Evolutionary conservation across 345 rosid genomes (phyloP).

Genomic region (Brassica rapa): DNA sequence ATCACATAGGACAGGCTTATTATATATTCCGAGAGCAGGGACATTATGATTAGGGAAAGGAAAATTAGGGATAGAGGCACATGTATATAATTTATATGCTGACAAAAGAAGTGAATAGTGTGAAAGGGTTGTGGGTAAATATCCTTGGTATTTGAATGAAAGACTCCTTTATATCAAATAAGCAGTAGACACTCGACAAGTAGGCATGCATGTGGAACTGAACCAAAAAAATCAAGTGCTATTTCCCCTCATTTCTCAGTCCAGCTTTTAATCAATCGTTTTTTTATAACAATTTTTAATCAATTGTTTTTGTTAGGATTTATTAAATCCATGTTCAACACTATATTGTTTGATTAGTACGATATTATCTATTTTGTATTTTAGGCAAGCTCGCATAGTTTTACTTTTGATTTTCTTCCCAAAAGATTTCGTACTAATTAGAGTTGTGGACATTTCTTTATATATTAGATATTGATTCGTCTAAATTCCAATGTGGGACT

Average conservation of each 20-base stretch:
- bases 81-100: neutral
- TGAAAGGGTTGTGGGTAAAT: conserved; percentile 20
- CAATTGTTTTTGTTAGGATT: too few relatives aligned
- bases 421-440: too few relatives aligned
- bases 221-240: conserved; percentile 33
- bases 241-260: conserved; percentile 6
- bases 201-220: conserved; percentile 42
- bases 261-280: neutral
- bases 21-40: neutral
- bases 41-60: conserved; percentile 31
- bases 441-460: too few relatives aligned
- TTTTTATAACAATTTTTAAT: neutral
- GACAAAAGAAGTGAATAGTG: conserved; percentile 15
- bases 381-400: too few relatives aligned
- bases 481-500: too few relatives aligned
- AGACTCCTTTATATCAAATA: neutral
- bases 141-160: conserved; percentile 30
- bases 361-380: too few relatives aligned
- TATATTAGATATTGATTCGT: too few relatives aligned
- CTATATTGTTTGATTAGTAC: too few relatives aligned
- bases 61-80: conserved; percentile 29
- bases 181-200: conserved; percentile 32
- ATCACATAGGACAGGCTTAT: neutral
- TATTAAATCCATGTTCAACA: too few relatives aligned
- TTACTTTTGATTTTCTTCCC: too few relatives aligned